Evolutionary conservation across 768 basidiomycete genomes (phyloP).

Genomic region (Sarcodon aspratus): DNA sequence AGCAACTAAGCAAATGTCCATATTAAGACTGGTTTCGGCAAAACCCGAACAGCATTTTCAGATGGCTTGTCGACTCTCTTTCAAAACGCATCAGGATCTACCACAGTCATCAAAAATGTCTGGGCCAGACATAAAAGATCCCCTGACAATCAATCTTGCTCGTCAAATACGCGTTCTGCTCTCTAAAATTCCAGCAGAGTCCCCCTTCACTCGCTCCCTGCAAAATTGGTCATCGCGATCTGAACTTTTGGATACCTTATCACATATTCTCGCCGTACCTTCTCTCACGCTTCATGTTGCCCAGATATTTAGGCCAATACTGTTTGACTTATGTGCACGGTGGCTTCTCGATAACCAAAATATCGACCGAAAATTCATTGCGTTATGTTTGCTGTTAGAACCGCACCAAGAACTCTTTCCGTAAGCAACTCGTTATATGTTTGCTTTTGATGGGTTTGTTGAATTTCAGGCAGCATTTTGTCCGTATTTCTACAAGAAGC

Average conservation of each 20-base stretch:
- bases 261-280: slow-evolving; percentile 47
- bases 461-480: slow-evolving; percentile 35
- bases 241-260: slow-evolving; percentile 41
- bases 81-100: too few relatives aligned
- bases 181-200: slow-evolving; percentile 28
- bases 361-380: slow-evolving; percentile 39
- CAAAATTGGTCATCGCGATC: slow-evolving; percentile 24
- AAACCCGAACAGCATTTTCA: too few relatives aligned
- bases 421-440: slow-evolving; percentile 29
- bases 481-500: slow-evolving; percentile 35
- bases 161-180: slow-evolving; percentile 41
- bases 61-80: too few relatives aligned
- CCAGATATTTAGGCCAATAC: slow-evolving; percentile 59
- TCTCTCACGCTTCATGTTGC: slow-evolving; percentile 55
- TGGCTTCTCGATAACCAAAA: slow-evolving; percentile 56
- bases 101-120: too few relatives aligned
- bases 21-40: not conserved
- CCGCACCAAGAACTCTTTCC: slow-evolving; percentile 61
- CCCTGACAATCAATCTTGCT: slow-evolving; percentile 45
- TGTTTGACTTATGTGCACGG: slow-evolving; percentile 69
- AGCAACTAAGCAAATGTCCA: not conserved
- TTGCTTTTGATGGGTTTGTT: slow-evolving; percentile 5
- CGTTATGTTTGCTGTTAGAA: slow-evolving; percentile 55
- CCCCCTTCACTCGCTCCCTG: slow-evolving; percentile 27
- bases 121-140: slow-evolving; percentile 22